These are phyloP conservation scores for Sporothrix globosa DNA, from an alignment of 2,329 filamentous ascomycete species.

Conservation along the genomic window DNA sequence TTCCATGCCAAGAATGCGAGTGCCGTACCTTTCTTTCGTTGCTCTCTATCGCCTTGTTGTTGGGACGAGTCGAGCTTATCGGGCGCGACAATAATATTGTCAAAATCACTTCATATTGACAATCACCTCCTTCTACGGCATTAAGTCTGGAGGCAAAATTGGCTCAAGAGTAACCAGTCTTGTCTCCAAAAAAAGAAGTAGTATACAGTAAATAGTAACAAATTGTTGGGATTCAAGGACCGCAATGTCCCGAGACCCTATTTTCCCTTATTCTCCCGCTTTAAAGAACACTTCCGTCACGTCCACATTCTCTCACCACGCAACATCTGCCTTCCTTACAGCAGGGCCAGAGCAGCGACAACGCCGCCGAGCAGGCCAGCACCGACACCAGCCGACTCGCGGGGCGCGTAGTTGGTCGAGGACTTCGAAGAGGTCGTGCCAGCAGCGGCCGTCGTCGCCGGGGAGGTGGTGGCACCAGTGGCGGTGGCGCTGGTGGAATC, in stretches of 20 bases:
- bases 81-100: background rate
- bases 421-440: slow-evolving; percentile 32
- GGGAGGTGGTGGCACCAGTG: background rate
- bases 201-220: slow-evolving; percentile 20
- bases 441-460: slow-evolving; percentile 16
- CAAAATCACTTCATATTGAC: background rate
- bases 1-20: background rate
- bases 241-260: background rate
- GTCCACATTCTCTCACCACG: background rate
- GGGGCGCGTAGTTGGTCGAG: slow-evolving; percentile 32
- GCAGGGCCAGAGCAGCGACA: slow-evolving; percentile 36
- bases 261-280: background rate
- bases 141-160: background rate
- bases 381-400: slow-evolving; percentile 32
- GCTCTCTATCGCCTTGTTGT: background rate
- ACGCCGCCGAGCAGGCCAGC: slow-evolving; percentile 37
- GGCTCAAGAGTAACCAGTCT: background rate
- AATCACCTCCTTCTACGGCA: background rate
- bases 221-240: background rate
- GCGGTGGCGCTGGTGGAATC: slow-evolving; percentile 25
- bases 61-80: background rate
- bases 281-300: background rate
- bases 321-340: slow-evolving; percentile 32
- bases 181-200: slow-evolving; percentile 3
- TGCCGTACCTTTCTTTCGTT: background rate